Base-by-base conservation (phyloP, 768 basidiomycete species). In the Tulasnella sp. region DNA sequence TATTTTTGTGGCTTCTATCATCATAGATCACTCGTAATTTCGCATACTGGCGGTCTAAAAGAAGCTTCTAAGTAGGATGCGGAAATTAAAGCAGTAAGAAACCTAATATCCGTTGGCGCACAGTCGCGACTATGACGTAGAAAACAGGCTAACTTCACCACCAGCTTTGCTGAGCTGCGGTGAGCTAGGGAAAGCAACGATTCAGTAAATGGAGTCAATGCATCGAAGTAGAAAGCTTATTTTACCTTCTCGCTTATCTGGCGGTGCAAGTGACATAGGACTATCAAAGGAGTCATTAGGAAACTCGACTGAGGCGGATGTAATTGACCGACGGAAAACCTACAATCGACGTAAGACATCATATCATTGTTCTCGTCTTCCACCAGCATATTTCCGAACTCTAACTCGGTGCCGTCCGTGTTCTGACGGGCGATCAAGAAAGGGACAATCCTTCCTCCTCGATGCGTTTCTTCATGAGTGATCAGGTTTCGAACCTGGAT, bases 311-410 rank as follows among this genome's bases (percentile, higher is more conserved):
- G 9, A 5, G 22, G 67, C n/a, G 32, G 44, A 47, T 1, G 44
- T n/a, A 47, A 26, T 16, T 1, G 40, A 66, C 62, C n/a, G 35
- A 44, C 71, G 42, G 26, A 59, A 62, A 6, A 83, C 89, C 75
- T 77, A 96, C 94, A 95, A 78, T 97, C 94, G 5, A 89, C 80
- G 80, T 96, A 97, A 1, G 92, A 89, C 88, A 95, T 86, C 0
- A 89, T 90, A n/a, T 92, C 95, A 76, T 96, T 97, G 78, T 99
- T 99, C 79, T 90, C 87, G 80, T 99, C 97, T 82, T 99, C 97
- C 32, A 97, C 88, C 14, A 99, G 84, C 91, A 97, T 91, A 81
- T 99, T 97, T 75, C 91, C 91, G 77, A 96, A 98, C 79, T 98
- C 97, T 62, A 98, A 86, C 81, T 99, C 96, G 67, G 87, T 82